A percentile compares a stretch with the other conserved stretches of the same genome.
Conservation (phyloP, 1,284 basidiomycete species). For the Microbotryomycetes sp. region DNA sequence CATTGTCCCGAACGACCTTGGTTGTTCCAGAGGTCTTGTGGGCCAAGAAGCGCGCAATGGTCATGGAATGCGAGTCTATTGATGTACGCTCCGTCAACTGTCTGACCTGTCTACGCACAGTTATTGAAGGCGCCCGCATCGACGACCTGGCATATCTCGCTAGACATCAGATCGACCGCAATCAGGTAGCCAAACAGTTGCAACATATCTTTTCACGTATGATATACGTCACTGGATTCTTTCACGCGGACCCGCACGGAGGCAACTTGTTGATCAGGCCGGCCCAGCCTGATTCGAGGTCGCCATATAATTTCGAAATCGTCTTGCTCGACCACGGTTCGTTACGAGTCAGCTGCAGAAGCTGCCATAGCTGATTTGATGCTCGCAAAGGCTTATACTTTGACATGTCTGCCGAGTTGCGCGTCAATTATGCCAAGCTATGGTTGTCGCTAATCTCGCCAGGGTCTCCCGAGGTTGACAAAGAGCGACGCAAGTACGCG, state of each 20-base stretch:
- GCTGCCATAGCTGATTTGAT: neutral
- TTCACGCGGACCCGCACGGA: conserved; percentile 55
- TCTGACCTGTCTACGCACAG: conserved; percentile 22
- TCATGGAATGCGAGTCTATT: conserved; percentile 67
- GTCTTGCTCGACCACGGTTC: conserved; percentile 77
- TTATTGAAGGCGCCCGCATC: conserved; percentile 71
- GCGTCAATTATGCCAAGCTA: conserved; percentile 56
- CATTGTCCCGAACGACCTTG: conserved; percentile 60
- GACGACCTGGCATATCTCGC: conserved; percentile 84
- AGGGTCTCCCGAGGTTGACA: conserved; percentile 56
- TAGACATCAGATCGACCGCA: conserved; percentile 79
- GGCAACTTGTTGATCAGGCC: conserved; percentile 89
- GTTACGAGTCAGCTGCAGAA: neutral
- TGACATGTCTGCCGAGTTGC: conserved; percentile 67
- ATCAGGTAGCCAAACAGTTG: conserved; percentile 35
- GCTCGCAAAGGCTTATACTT: conserved; percentile 64
- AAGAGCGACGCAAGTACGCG: conserved; percentile 73
- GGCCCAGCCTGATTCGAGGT: conserved; percentile 54
- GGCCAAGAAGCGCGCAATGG: conserved; percentile 75
- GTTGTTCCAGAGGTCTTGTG: conserved; percentile 85
- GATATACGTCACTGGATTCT: conserved; percentile 90
- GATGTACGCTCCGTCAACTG: neutral
- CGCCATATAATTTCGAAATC: conserved; percentile 89
- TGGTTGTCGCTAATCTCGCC: conserved; percentile 79
- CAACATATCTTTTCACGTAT: conserved; percentile 76